A percentile compares a stretch with the other conserved stretches of the same genome.
These are phyloP conservation scores for Plectosphaerella cucumerina DNA, from an alignment of 2,329 filamentous ascomycete genomes.

Conservation along the genomic window DNA sequence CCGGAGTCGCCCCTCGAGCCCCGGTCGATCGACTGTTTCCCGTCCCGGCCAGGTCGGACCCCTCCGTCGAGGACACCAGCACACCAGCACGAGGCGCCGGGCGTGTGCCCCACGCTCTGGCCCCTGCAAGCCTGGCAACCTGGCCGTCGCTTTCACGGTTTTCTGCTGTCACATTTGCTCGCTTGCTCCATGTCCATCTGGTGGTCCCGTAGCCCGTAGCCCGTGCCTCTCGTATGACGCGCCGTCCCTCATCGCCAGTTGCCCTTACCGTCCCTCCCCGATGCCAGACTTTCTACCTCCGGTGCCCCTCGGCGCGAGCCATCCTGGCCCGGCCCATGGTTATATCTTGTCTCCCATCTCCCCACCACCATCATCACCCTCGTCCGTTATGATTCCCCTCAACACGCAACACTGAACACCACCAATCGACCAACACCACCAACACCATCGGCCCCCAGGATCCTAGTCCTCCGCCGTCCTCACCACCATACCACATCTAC, in stretches of 20 bases:
- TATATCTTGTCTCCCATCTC: not conserved
- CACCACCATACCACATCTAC: no score
- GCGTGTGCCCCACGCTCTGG: no score
- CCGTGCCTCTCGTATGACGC: not conserved
- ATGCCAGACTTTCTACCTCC: not conserved
- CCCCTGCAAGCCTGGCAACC: not conserved
- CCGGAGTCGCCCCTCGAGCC: not conserved
- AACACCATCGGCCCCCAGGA: not conserved
- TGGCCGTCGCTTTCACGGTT: not conserved
- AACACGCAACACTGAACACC: not conserved
- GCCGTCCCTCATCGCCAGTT: not conserved
- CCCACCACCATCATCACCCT: slow-evolving; percentile 1
- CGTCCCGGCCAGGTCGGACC: not conserved
- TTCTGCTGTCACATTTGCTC: not conserved
- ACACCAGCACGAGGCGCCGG: no score
- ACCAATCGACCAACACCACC: not conserved
- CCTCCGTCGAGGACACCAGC: not conserved
- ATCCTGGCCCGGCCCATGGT: not conserved
- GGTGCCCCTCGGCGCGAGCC: not conserved
- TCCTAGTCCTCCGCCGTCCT: not conserved
- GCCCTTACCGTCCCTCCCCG: not conserved
- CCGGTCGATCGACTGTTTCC: slow-evolving; percentile 1
- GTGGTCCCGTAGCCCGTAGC: no score
- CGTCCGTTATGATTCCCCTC: not conserved
- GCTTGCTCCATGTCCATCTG: not conserved